Conservation (phyloP, 2,329 filamentous ascomycete genomes). For the Scedosporium minutisporum region DNA sequence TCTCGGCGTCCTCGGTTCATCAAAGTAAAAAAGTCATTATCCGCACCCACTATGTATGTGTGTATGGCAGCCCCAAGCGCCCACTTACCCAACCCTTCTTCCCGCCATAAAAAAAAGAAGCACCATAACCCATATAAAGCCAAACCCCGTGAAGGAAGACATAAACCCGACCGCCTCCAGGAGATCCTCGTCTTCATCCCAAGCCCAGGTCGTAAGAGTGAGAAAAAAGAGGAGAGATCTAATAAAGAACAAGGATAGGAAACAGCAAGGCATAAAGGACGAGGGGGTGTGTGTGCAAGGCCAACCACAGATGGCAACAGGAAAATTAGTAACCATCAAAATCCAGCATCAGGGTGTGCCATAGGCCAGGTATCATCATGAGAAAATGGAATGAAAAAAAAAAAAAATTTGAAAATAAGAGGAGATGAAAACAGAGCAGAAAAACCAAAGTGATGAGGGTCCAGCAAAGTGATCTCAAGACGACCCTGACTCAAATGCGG, state of each 20-base stretch:
- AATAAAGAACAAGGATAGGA: neutral
- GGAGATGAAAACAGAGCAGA: neutral
- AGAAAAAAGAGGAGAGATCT: neutral
- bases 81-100: too few species aligned
- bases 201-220: neutral
- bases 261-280: neutral
- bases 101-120: neutral
- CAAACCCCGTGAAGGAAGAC: neutral
- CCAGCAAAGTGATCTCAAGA: neutral
- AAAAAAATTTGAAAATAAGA: constrained; percentile 1
- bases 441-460: neutral
- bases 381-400: neutral
- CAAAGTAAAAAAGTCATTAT: neutral
- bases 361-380: neutral
- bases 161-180: neutral
- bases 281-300: neutral
- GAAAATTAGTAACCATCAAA: neutral
- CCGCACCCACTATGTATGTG: neutral
- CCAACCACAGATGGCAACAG: neutral
- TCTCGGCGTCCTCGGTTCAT: constrained; percentile 12
- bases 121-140: neutral
- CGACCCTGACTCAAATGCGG: neutral
- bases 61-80: neutral
- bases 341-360: neutral
- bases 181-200: neutral